Base-by-base conservation (phyloP, 2,329 filamentous ascomycete genomes). In the Xylaria arbuscula region DNA sequence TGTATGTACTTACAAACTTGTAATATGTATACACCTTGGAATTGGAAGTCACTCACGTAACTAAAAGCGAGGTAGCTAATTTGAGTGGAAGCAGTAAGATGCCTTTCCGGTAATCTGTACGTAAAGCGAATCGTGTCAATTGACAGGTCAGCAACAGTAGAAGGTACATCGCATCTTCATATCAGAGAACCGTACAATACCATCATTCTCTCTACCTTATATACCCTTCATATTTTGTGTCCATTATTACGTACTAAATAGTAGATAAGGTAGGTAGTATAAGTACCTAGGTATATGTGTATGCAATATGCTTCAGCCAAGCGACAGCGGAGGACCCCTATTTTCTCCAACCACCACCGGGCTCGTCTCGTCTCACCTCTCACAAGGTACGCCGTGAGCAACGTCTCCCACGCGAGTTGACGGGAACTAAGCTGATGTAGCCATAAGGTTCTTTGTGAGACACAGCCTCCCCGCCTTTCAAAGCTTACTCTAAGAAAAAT, bases 211-310 rank as follows among this genome's bases (percentile, higher is more conserved):
- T 38, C n/a, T n/a, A n/a, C n/a, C n/a, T n/a, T n/a, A n/a, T n/a
- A 4, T 19, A n/a, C 17, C 45, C 19, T 24, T 42, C 66, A 15
- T 62, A 62, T 10, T 70, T 32, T 70, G n/a, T 59, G 3, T 66
- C 62, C 66, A 69, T 66, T 62, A 70, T 66, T 7, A 62, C 69
- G 56, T 66, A 63, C 55, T 28, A 28, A 28, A 28, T 5, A 28
- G 28, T 28, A n/a, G n/a, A n/a, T n/a, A n/a, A n/a, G n/a, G n/a
- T n/a, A n/a, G n/a, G n/a, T n/a, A n/a, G n/a, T n/a, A n/a, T n/a
- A n/a, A n/a, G n/a, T n/a, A n/a, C n/a, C n/a, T n/a, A n/a, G n/a
- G n/a, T n/a, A n/a, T n/a, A n/a, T n/a, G n/a, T n/a, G n/a, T n/a
- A n/a, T n/a, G n/a, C n/a, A n/a, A n/a, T n/a, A n/a, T n/a, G n/a